Percentiles rank a stretch among this genome's conserved stretches.
Evolutionary conservation across 345 rosid species (phyloP).

Genomic region (Salix koriyanagi): DNA sequence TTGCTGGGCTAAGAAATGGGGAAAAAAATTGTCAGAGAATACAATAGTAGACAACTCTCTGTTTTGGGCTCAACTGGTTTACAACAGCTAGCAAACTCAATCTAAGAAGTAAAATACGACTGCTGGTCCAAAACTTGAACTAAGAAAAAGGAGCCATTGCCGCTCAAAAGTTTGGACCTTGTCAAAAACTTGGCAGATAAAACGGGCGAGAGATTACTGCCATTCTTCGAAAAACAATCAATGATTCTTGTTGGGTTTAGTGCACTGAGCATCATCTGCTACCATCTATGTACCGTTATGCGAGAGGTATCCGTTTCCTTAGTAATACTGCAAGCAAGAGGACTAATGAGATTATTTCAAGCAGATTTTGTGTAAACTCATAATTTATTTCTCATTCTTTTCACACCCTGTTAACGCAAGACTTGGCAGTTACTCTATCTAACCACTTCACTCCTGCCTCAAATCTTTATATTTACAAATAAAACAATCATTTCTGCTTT

Average conservation of each 20-base stretch:
- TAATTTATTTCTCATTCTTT: conserved; percentile 39
- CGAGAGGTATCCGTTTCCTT: conserved; percentile 33
- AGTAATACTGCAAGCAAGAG: conserved; percentile 12
- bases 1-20: no score
- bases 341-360: conserved; percentile 34
- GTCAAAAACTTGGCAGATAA: no score
- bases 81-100: no score
- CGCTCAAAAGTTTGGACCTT: not conserved
- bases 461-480: conserved; percentile 42
- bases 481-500: conserved; percentile 40
- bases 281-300: conserved; percentile 10
- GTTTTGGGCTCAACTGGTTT: not conserved
- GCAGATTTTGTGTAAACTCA: conserved; percentile 50
- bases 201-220: no score
- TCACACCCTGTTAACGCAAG: conserved; percentile 43
- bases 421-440: conserved; percentile 40
- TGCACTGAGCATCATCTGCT: not conserved
- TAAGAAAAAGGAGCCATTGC: not conserved
- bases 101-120: no score
- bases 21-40: not conserved
- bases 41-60: no score
- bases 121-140: not conserved
- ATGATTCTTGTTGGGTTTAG: no score
- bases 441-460: conserved; percentile 34
- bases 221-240: not conserved